A percentile compares a stretch with the other conserved stretches of the same genome.
Evolutionary conservation across 1,284 basidiomycete genomes (phyloP).

Genomic region (Ganoderma sinense): DNA sequence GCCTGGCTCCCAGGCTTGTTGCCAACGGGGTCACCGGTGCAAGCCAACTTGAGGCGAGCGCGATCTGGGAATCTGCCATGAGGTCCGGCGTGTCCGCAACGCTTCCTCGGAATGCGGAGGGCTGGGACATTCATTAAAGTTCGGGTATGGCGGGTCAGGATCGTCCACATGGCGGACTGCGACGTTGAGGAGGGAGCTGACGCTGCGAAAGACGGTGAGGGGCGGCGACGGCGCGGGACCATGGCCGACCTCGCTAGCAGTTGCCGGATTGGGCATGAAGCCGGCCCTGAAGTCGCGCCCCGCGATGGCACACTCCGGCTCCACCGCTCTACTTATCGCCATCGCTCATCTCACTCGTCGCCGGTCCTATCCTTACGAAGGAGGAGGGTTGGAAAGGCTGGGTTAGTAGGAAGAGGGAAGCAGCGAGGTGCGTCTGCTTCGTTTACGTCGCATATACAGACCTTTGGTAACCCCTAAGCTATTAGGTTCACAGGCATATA

Average conservation of each 20-base stretch:
- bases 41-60: conserved; percentile 1
- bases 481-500: conserved; percentile 36
- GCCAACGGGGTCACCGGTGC: not conserved
- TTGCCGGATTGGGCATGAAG: conserved; percentile 31
- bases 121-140: not conserved
- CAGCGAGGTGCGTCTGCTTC: conserved; percentile 37
- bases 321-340: conserved; percentile 35
- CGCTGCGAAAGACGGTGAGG: not conserved
- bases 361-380: conserved; percentile 50
- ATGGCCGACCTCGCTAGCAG: conserved; percentile 31
- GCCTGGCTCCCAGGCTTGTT: not conserved
- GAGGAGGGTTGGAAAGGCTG: conserved; percentile 53
- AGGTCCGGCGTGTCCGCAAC: conserved; percentile 15
- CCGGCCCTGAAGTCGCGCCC: conserved; percentile 26
- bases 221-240: conserved; percentile 1
- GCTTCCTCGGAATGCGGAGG: conserved; percentile 5
- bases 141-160: not conserved
- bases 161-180: too few relatives aligned
- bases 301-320: conserved; percentile 9
- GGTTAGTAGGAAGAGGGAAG: conserved; percentile 57
- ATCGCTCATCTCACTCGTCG: conserved; percentile 44
- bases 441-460: not conserved
- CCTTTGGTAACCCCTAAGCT: conserved; percentile 20
- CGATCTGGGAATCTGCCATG: conserved; percentile 16
- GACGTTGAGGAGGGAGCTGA: not conserved